Evolutionary conservation across 371 early-diverging fungal genomes (phyloP).

Genomic region (Lichtheimia corymbifera): DNA sequence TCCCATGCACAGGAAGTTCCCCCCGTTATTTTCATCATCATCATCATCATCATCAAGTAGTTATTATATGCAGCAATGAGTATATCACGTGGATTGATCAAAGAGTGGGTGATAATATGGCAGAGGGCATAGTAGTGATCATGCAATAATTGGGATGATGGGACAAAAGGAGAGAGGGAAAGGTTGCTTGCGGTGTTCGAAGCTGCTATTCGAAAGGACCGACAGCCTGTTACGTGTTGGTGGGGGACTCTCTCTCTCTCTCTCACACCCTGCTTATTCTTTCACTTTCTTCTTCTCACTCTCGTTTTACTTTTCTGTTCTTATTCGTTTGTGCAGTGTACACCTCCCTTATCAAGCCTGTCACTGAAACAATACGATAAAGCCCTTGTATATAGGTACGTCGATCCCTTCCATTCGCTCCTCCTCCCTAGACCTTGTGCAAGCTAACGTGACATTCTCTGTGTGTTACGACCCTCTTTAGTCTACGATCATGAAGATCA

Average conservation of each 20-base stretch:
- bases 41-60: no score
- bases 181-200: neutral
- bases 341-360: neutral
- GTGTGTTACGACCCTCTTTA: slow-evolving; percentile 6
- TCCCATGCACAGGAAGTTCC: no score
- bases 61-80: no score
- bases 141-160: no score
- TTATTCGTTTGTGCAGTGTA: slow-evolving; percentile 2
- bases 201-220: neutral
- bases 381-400: slow-evolving; percentile 4
- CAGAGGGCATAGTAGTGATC: no score
- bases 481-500: slow-evolving; percentile 65
- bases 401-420: neutral
- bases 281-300: neutral
- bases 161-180: no score
- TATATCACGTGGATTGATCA: no score
- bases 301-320: neutral
- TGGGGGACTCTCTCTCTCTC: neutral
- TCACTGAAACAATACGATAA: neutral
- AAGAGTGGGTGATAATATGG: no score
- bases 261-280: neutral
- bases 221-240: neutral
- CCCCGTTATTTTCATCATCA: no score
- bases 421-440: neutral
- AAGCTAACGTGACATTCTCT: slow-evolving; percentile 5